Percentiles rank a stretch among this genome's conserved stretches.
phyloP scores from a whole-genome alignment of 2,329 filamentous ascomycete species.

The Pseudogymnoascus sp. region DNA sequence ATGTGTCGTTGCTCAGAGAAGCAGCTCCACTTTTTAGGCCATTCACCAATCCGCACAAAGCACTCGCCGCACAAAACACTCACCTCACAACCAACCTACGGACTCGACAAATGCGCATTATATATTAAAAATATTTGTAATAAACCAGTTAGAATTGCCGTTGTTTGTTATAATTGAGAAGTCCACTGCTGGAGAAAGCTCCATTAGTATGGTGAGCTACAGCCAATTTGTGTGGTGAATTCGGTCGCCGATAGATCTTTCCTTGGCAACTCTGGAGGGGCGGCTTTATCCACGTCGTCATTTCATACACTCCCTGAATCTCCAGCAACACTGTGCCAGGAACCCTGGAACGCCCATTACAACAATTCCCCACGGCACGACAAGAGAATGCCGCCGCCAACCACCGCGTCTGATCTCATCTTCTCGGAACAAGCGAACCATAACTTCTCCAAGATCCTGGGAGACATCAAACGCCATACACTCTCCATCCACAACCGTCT shows the following conservation, averaged over 20 bases:
- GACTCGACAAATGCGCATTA: neutral
- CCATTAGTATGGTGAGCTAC: neutral
- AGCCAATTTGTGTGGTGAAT: neutral
- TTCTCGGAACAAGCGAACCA: slow-evolving; percentile 45
- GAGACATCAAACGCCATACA: slow-evolving; percentile 66
- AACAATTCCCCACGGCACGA: neutral
- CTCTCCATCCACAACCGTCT: slow-evolving; percentile 77
- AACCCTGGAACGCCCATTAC: neutral
- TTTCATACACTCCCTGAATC: neutral
- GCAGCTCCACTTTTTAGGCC: neutral
- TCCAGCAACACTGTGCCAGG: neutral
- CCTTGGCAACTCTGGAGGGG: neutral
- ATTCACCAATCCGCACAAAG: neutral
- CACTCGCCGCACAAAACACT: neutral
- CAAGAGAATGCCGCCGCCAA: slow-evolving; percentile 30
- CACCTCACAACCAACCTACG: neutral
- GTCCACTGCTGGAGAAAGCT: neutral
- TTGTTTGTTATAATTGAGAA: neutral
- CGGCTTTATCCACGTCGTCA: neutral
- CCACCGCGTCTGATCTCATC: slow-evolving; percentile 38
- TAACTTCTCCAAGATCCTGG: slow-evolving; percentile 61
- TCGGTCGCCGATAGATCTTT: neutral
- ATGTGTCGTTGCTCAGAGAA: neutral
- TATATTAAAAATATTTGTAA: neutral
- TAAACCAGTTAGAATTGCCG: neutral